phyloP scores from a whole-genome alignment of 495 filamentous ascomycete species.

The Hypoxylon lienhwacheense region DNA sequence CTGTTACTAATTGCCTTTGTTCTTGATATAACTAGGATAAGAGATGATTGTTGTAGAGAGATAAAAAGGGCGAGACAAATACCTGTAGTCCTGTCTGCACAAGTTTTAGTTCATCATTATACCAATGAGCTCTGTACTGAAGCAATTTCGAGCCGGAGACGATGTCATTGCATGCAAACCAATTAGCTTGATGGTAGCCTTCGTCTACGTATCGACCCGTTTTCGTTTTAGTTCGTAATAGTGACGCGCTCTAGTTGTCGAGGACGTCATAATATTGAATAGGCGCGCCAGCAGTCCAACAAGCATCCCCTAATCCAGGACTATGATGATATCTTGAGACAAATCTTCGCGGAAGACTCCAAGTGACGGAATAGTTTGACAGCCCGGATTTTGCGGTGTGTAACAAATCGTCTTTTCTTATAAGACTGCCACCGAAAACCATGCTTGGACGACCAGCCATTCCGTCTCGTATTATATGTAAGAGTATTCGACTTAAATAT shows the following conservation, averaged over 20 bases:
- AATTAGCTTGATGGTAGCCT: too few relatives aligned
- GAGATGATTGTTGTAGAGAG: too few relatives aligned
- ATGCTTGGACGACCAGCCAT: conserved; percentile 4
- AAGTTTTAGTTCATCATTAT: too few relatives aligned
- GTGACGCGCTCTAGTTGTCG: conserved; percentile 22
- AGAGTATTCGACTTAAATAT: not conserved
- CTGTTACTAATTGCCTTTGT: too few relatives aligned
- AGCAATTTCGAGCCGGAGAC: too few relatives aligned
- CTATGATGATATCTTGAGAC: conserved; percentile 16
- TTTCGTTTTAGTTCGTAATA: conserved; percentile 17
- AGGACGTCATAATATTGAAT: conserved; percentile 26
- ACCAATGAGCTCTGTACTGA: too few relatives aligned
- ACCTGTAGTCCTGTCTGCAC: too few relatives aligned
- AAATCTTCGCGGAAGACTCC: not conserved
- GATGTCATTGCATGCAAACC: too few relatives aligned
- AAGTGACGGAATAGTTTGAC: conserved; percentile 6
- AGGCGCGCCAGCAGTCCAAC: conserved; percentile 6
- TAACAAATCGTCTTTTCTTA: conserved; percentile 2
- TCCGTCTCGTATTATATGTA: not conserved
- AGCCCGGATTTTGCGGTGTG: conserved; percentile 3
- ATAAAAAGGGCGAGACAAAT: too few relatives aligned
- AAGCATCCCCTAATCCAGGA: conserved; percentile 4
- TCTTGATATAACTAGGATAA: too few relatives aligned
- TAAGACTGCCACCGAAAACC: conserved; percentile 12
- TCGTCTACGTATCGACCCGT: not conserved